phyloP scores from a whole-genome alignment of 345 rosid genomes.

The Acer negundo region DNA sequence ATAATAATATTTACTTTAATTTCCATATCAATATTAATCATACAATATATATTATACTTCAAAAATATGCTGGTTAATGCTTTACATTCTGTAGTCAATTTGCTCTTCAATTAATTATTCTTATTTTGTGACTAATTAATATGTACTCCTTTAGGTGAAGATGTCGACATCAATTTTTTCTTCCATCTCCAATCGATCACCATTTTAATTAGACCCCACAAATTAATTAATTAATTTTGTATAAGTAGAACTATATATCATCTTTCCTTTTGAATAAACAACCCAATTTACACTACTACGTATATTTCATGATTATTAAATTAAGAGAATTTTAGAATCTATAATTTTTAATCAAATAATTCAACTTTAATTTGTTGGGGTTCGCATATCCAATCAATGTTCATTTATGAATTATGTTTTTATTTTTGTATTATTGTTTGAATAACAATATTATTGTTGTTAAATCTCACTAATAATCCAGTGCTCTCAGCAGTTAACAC shows the following conservation, averaged over 20 bases:
- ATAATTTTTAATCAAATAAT: neutral
- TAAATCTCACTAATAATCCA: neutral
- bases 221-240: neutral
- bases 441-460: neutral
- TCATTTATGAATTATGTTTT: neutral
- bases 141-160: neutral
- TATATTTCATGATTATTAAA: neutral
- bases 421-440: neutral
- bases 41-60: neutral
- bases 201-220: neutral
- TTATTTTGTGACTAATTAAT: neutral
- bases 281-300: too few species aligned
- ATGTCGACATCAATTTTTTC: neutral
- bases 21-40: neutral
- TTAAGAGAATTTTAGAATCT: neutral
- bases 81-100: constrained; percentile 6
- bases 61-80: neutral
- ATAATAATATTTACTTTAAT: constrained; percentile 1
- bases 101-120: neutral
- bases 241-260: constrained; percentile 16
- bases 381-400: neutral
- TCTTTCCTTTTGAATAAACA: neutral
- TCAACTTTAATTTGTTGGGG: neutral
- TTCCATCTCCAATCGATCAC: too few species aligned
- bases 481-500: neutral